Conservation (phyloP, 306 rosid genomes). For the Lotus japonicus region DNA sequence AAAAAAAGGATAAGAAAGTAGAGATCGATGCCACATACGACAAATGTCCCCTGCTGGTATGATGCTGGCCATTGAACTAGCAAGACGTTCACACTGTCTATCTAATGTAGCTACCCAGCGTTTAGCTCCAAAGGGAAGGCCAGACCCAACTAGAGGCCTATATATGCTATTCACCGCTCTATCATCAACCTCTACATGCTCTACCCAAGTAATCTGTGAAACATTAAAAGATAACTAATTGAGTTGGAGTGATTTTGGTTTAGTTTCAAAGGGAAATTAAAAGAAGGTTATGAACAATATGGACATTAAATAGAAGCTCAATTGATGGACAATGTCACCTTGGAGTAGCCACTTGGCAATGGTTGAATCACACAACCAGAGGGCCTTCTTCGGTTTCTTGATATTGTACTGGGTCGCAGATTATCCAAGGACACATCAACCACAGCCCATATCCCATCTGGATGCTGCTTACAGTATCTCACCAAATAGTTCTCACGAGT, state of each 20-base stretch:
- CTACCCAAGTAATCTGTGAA: slow-evolving; percentile 75
- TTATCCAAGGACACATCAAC: slow-evolving; percentile 90
- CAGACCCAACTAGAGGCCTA: slow-evolving; percentile 79
- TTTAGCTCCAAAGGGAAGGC: slow-evolving; percentile 91
- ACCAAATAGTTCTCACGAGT: slow-evolving; percentile 86
- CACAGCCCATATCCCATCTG: slow-evolving; percentile 91
- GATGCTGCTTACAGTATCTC: slow-evolving; percentile 85
- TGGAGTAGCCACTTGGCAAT: slow-evolving; percentile 95
- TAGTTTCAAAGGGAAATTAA: too few relatives aligned
- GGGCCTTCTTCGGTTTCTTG: slow-evolving; percentile 65
- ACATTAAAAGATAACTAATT: slow-evolving; percentile 15
- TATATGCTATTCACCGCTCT: slow-evolving; percentile 86
- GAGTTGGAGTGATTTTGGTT: too few relatives aligned
- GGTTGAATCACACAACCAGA: slow-evolving; percentile 93
- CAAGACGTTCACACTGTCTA: slow-evolving; percentile 92
- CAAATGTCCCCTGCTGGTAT: slow-evolving; percentile 78
- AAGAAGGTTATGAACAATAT: background rate
- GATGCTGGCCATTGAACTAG: slow-evolving; percentile 80
- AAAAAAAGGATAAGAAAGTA: too few relatives aligned
- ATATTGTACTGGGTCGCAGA: slow-evolving; percentile 45
- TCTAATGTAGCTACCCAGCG: slow-evolving; percentile 91
- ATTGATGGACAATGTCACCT: slow-evolving; percentile 33
- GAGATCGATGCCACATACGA: slow-evolving; percentile 36
- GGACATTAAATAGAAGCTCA: too few relatives aligned
- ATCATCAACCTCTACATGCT: slow-evolving; percentile 90